Evolutionary conservation across 805 yeast species (phyloP), one percentile per base, ranked within the genome.

Genomic region (baker's yeast (Saccharomyces cerevisiae)): DNA sequence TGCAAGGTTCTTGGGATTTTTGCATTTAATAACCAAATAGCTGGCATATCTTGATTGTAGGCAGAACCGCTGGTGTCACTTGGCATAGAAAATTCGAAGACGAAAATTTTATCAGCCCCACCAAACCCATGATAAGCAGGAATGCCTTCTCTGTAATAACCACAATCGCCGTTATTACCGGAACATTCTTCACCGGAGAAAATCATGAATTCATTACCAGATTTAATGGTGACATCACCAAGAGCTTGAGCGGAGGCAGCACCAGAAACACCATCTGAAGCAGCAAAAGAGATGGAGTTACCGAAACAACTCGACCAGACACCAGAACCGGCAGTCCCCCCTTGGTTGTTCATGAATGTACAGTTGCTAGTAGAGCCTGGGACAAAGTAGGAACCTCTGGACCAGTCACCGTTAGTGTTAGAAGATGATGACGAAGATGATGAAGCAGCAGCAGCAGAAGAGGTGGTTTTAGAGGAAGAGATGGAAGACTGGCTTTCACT

Each of bases 41-140:
- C 98, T 61, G 99, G 99, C 98, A 94, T 92, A 73, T 94, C 97
- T 67, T 79, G 79, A 79, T 91, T 90, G 54, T 67, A 65, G 24
- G 57, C 62, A 48, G 78, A 69, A 57, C 79, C 75, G 36, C 77
- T 67, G 51, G 76, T 72, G 61, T 81, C 90, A 56, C 80, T 68
- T 60, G 99, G 99, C 99, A 94, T 94, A 70, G 79, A 76, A 75
- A 94, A 94, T 77, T 92, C 97, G 70, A 94, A 89, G 51, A 89
- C 85, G 71, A 94, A 91, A 69, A 92, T 82, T 81, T 92, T 92
- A 68, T 77, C 67, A 54, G 77, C 70, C 66, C 99, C 99, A 49
- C 81, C 85, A 71, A 92, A 94, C 46, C 98, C 99, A 67, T 90
- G 95, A 78, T 86, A 86, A 55, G 98, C 97, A 62, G 96, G 96